phyloP scores from a whole-genome alignment of 2,329 filamentous ascomycete species.

The Diaporthe citri region DNA sequence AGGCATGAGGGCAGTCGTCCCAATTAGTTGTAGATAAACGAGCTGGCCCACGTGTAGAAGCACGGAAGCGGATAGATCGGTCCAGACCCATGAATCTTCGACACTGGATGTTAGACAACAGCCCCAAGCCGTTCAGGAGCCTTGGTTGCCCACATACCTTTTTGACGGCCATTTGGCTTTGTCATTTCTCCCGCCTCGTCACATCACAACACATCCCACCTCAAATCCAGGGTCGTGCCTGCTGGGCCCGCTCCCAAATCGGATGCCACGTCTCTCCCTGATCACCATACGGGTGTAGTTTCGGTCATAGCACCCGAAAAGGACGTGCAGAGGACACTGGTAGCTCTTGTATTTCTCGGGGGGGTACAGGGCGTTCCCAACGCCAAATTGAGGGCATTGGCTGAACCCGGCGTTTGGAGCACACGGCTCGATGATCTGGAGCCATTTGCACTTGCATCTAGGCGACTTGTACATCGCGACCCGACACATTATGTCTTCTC shows the following conservation, averaged over 20 bases:
- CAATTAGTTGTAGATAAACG: constrained; percentile 5
- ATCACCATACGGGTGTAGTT: constrained; percentile 62
- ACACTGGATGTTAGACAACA: background rate
- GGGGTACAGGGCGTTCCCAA: constrained; percentile 52
- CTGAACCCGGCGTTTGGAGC: constrained; percentile 63
- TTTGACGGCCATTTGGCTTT: background rate
- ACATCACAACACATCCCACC: constrained; percentile 54
- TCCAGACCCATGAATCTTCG: background rate
- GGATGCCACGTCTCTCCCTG: constrained; percentile 57
- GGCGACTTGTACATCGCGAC: constrained; percentile 63
- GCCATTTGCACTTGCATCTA: constrained; percentile 66
- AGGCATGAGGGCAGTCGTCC: background rate
- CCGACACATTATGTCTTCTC: constrained; percentile 56
- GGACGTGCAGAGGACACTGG: constrained; percentile 57
- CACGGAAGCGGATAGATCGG: background rate
- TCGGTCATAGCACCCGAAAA: constrained; percentile 58
- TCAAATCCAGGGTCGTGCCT: constrained; percentile 54
- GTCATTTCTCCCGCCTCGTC: constrained; percentile 39
- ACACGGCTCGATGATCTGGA: constrained; percentile 61
- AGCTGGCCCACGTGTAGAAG: background rate
- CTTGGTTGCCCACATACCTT: background rate
- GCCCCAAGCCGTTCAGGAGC: no score
- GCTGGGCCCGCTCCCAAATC: constrained; percentile 61
- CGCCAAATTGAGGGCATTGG: constrained; percentile 59
- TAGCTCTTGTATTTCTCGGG: constrained; percentile 51